phyloP scores from a whole-genome alignment of 148 eudicot species.

The Pharnaceum exiguum region DNA sequence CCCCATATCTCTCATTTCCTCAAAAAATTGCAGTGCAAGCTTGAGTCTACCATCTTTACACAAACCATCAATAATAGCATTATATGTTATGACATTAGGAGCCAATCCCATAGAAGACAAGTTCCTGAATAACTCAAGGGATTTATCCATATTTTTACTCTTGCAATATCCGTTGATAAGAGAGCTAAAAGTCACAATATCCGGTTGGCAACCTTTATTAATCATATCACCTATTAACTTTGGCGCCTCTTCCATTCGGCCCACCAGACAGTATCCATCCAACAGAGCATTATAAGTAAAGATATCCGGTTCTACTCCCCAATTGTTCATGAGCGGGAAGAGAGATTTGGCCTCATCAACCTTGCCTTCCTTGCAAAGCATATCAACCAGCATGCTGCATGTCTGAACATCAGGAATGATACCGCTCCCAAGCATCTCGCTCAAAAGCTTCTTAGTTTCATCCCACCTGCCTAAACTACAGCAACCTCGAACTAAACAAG shows the following conservation, averaged over 20 bases:
- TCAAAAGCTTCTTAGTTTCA: too few species aligned
- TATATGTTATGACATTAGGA: not conserved
- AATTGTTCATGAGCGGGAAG: not conserved
- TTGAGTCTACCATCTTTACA: not conserved
- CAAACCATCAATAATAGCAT: slow-evolving; percentile 10
- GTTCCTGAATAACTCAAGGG: not conserved
- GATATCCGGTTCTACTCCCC: not conserved
- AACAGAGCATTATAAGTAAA: not conserved
- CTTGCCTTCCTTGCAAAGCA: too few species aligned
- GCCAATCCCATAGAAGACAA: not conserved
- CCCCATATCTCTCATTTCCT: not conserved
- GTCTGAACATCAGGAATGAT: too few species aligned
- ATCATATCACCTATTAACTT: slow-evolving; percentile 18
- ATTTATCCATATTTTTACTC: slow-evolving; percentile 4
- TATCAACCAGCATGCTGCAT: too few species aligned
- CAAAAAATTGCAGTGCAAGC: not conserved
- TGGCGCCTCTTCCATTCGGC: slow-evolving; percentile 22
- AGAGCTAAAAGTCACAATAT: not conserved
- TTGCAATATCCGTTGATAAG: slow-evolving; percentile 3
- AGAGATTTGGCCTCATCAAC: too few species aligned
- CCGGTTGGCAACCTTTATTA: slow-evolving; percentile 12
- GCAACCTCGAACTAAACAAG: too few species aligned
- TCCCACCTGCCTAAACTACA: too few species aligned
- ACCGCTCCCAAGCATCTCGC: too few species aligned
- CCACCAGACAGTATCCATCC: too few species aligned